Evolutionary conservation across 148 eudicot species (phyloP).

Genomic region (Nepenthes mirabilis): DNA sequence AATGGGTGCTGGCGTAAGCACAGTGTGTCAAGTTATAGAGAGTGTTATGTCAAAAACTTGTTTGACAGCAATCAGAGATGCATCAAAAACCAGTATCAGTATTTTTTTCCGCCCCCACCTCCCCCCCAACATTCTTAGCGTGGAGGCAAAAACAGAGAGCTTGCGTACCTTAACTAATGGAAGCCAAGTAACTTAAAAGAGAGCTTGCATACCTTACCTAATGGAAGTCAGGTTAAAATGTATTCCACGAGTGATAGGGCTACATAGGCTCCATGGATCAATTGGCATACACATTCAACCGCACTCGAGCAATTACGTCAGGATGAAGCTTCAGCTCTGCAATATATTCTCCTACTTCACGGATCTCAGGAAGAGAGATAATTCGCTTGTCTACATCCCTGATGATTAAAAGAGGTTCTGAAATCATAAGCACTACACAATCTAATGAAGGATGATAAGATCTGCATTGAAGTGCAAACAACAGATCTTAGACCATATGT

Average conservation of each 20-base stretch:
- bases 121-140: too few species aligned
- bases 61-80: too few species aligned
- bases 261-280: slow-evolving; percentile 16
- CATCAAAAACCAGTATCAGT: too few species aligned
- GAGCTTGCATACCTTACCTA: neutral
- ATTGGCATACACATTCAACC: slow-evolving; percentile 65
- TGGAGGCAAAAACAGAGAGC: too few species aligned
- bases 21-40: too few species aligned
- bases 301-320: slow-evolving; percentile 70
- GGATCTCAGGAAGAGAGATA: slow-evolving; percentile 71
- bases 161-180: neutral
- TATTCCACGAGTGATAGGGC: slow-evolving; percentile 1
- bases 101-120: too few species aligned
- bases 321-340: slow-evolving; percentile 92
- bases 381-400: slow-evolving; percentile 86
- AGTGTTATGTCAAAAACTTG: too few species aligned
- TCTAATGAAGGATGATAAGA: neutral
- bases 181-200: neutral
- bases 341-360: slow-evolving; percentile 81
- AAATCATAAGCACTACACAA: neutral
- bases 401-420: slow-evolving; percentile 1
- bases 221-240: neutral
- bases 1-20: too few species aligned
- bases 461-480: neutral
- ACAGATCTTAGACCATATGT: neutral